A percentile compares a stretch with the other conserved stretches of the same genome.
These are phyloP conservation scores for Noccaea caerulescens DNA, from an alignment of 345 rosid genomes.

Conservation along the genomic window DNA sequence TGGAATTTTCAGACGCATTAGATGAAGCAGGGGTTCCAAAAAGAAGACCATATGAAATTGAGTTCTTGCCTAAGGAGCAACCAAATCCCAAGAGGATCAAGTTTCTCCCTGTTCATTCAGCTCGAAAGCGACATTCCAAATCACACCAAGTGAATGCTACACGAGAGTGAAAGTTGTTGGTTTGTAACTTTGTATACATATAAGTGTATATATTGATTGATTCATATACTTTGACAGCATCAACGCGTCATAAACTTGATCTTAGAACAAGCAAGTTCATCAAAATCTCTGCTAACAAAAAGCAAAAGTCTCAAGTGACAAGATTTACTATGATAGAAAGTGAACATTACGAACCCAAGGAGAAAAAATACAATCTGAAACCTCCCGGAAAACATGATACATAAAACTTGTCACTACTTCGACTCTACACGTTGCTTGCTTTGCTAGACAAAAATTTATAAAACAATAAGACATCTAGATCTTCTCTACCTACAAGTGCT, in stretches of 20 bases:
- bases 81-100: slow-evolving; percentile 33
- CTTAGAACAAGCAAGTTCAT: slow-evolving; percentile 27
- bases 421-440: slow-evolving; percentile 36
- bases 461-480: slow-evolving; percentile 11
- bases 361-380: slow-evolving; percentile 29
- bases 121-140: slow-evolving; percentile 10
- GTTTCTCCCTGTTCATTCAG: slow-evolving; percentile 19
- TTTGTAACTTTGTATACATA: not conserved
- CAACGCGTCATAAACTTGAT: slow-evolving; percentile 13
- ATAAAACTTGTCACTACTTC: slow-evolving; percentile 34
- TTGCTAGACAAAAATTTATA: slow-evolving; percentile 10
- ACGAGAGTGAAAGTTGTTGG: slow-evolving; percentile 16
- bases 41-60: slow-evolving; percentile 19
- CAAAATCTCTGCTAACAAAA: slow-evolving; percentile 6
- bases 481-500: slow-evolving; percentile 38
- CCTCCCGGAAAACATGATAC: slow-evolving; percentile 6
- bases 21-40: slow-evolving; percentile 19
- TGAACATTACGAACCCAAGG: slow-evolving; percentile 22
- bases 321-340: slow-evolving; percentile 40
- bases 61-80: slow-evolving; percentile 23
- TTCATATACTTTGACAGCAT: slow-evolving; percentile 24
- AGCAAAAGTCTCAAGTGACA: slow-evolving; percentile 18
- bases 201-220: not conserved
- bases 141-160: slow-evolving; percentile 1
- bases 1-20: slow-evolving; percentile 25